These are phyloP conservation scores for Pseudopyricularia javanii DNA, from an alignment of 2,329 filamentous ascomycete genomes.

Conservation along the genomic window DNA sequence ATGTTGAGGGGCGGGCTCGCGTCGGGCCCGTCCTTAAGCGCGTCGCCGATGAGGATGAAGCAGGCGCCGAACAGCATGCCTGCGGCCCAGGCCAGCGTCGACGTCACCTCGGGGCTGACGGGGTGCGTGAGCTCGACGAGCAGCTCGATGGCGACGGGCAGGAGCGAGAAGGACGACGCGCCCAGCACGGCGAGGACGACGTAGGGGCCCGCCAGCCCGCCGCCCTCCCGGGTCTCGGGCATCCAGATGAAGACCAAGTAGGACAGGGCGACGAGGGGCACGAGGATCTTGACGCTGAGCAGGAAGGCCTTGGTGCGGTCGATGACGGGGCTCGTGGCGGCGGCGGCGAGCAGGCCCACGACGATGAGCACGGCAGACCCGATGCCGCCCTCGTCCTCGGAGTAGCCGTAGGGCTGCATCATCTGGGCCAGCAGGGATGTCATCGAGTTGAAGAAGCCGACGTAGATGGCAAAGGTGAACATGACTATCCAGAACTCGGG, in stretches of 20 bases:
- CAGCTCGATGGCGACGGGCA: constrained; percentile 79
- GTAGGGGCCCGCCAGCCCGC: constrained; percentile 54
- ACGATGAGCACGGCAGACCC: constrained; percentile 82
- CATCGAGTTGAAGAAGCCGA: constrained; percentile 87
- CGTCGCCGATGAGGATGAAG: constrained; percentile 75
- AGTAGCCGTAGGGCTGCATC: constrained; percentile 73
- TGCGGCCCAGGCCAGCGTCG: constrained; percentile 71
- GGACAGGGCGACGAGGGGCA: constrained; percentile 59
- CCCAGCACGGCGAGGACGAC: constrained; percentile 66
- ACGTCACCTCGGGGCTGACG: constrained; percentile 73
- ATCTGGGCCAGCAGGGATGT: constrained; percentile 87
- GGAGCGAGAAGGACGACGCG: constrained; percentile 64
- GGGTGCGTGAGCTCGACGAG: constrained; percentile 81
- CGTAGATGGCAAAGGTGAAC: constrained; percentile 71
- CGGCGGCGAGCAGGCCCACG: constrained; percentile 68
- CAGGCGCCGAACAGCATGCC: constrained; percentile 77
- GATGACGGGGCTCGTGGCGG: constrained; percentile 67
- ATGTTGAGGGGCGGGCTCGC: constrained; percentile 58
- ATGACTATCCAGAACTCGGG: constrained; percentile 71
- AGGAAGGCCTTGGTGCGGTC: constrained; percentile 78
- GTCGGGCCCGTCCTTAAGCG: constrained; percentile 43
- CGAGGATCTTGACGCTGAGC: constrained; percentile 55
- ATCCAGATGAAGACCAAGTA: constrained; percentile 80
- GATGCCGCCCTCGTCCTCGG: constrained; percentile 75
- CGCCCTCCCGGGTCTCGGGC: constrained; percentile 41